A percentile compares a stretch with the other conserved stretches of the same genome.
Conservation (phyloP, 2,329 filamentous ascomycete genomes). For the Sordariomycetes sp. region DNA sequence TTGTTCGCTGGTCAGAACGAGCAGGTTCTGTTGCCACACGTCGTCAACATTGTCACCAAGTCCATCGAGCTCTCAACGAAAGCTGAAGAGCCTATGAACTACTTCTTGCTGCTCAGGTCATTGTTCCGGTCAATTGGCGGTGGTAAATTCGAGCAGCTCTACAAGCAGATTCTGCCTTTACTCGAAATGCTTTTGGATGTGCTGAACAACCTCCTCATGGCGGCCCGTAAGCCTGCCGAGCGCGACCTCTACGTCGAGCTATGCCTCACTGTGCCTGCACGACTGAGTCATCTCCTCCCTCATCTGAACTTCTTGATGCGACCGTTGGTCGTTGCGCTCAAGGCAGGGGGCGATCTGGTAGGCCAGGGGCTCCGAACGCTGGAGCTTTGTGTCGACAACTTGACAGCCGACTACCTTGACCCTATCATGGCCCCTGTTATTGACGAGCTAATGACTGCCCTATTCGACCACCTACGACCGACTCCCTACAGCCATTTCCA, state of each 20-base stretch:
- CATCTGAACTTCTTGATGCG: slow-evolving; percentile 97
- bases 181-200: slow-evolving; percentile 97
- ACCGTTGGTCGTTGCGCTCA: slow-evolving; percentile 87
- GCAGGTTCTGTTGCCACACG: slow-evolving; percentile 87
- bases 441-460: slow-evolving; percentile 93
- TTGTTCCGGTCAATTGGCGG: slow-evolving; percentile 95
- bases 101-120: slow-evolving; percentile 86
- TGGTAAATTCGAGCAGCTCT: slow-evolving; percentile 93
- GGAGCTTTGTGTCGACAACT: slow-evolving; percentile 94
- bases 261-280: slow-evolving; percentile 88
- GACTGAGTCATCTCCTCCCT: slow-evolving; percentile 87
- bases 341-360: slow-evolving; percentile 86
- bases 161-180: slow-evolving; percentile 93
- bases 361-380: slow-evolving; percentile 88
- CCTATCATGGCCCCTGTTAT: slow-evolving; percentile 99
- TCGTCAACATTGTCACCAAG: slow-evolving; percentile 94
- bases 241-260: slow-evolving; percentile 95
- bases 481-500: slow-evolving; percentile 96
- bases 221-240: slow-evolving; percentile 81
- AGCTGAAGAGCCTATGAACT: slow-evolving; percentile 97
- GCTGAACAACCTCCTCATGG: slow-evolving; percentile 86
- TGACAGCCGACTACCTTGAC: slow-evolving; percentile 95
- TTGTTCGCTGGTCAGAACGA: slow-evolving; percentile 93
- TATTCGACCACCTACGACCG: slow-evolving; percentile 92
- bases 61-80: slow-evolving; percentile 94